Evolutionary conservation across 176 grass and related monocot genomes (phyloP), one percentile per base, ranked within the genome.

Genomic region (Phoenix roebelenii): DNA sequence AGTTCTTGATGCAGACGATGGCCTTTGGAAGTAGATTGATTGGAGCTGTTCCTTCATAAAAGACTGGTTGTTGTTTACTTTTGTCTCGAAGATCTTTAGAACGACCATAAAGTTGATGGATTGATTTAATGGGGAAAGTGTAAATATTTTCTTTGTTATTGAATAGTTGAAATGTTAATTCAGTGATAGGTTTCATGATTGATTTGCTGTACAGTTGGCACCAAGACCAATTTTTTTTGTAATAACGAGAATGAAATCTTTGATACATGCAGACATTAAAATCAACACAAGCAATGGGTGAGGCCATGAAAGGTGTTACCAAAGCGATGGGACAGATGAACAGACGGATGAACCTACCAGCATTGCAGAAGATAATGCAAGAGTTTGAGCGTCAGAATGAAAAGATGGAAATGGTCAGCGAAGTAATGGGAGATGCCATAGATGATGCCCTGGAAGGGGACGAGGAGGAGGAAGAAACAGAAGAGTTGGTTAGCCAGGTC

Each of bases 231-330:
- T 39, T 39, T 39, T 39, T 39, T 7, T 39, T 20, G 20, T 20
- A 20, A 39, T 39, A 39, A 9, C 32, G 10, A 39, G 32, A 39
- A 39, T 39, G 32, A 39, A 7, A 39, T 39, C 55, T 56, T 4
- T 39, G 20, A 55, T 57, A 15, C 29, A 32, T 65, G 4, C 50
- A 90, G 86, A 90, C 86, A 7, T n/a, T 90, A 53, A 90, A 90
- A 82, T 90, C 86, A 4, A 85, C 86, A n/a, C 86, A 90, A 79
- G 77, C 86, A 9, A 90, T 90, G 78, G 86, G 86, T n/a, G 86
- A 90, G 29, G 86, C 86, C 56, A 90, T 85, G 86, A 90, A 90
- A 68, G 86, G 81, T 14, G 86, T 90, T 26, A 90, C 86, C 2
- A 90, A 85, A 49, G 86, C 82, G 23, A 90, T 90, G 86, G 35